phyloP scores from a whole-genome alignment of 208 protist genomes.

The Trypanosoma platydactyli region DNA sequence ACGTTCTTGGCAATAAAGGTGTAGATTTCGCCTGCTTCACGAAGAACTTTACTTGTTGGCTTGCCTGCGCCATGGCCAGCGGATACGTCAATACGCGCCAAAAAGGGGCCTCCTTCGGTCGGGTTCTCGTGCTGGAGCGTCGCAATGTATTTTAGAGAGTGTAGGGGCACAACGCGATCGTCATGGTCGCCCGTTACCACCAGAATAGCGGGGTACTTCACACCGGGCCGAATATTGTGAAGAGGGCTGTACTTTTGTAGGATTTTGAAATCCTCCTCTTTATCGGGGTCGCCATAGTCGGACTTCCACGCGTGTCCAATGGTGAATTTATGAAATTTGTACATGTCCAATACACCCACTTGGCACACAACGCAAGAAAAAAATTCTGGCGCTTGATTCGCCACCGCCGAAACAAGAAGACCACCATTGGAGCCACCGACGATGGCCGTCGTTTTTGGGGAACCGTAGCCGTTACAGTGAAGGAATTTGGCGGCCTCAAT shows the following conservation, averaged over 20 bases:
- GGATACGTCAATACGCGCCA: slow-evolving; percentile 81
- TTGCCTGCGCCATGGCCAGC: slow-evolving; percentile 93
- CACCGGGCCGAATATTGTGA: slow-evolving; percentile 85
- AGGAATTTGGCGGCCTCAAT: slow-evolving; percentile 76
- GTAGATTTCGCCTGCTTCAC: slow-evolving; percentile 90
- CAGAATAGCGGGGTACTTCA: slow-evolving; percentile 90
- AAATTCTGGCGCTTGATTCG: slow-evolving; percentile 89
- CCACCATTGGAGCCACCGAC: slow-evolving; percentile 95
- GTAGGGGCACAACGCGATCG: slow-evolving; percentile 95
- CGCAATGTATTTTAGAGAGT: slow-evolving; percentile 95
- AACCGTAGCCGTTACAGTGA: slow-evolving; percentile 73
- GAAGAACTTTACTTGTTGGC: slow-evolving; percentile 86
- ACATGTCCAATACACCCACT: slow-evolving; percentile 95
- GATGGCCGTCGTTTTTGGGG: slow-evolving; percentile 83
- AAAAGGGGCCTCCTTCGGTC: slow-evolving; percentile 63
- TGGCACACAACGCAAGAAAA: slow-evolving; percentile 85
- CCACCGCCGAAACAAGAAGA: slow-evolving; percentile 87
- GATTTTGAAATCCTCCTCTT: slow-evolving; percentile 90
- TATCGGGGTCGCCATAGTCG: slow-evolving; percentile 93
- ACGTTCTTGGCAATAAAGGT: slow-evolving; percentile 90
- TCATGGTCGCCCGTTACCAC: slow-evolving; percentile 95
- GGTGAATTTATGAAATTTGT: slow-evolving; percentile 95
- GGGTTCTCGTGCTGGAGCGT: slow-evolving; percentile 91
- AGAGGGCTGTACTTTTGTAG: slow-evolving; percentile 94
- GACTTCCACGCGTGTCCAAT: slow-evolving; percentile 93